A percentile compares a stretch with the other conserved stretches of the same genome.
phyloP scores from a whole-genome alignment of 352 stramenopile species.

The Phytophthora ramorum region DNA sequence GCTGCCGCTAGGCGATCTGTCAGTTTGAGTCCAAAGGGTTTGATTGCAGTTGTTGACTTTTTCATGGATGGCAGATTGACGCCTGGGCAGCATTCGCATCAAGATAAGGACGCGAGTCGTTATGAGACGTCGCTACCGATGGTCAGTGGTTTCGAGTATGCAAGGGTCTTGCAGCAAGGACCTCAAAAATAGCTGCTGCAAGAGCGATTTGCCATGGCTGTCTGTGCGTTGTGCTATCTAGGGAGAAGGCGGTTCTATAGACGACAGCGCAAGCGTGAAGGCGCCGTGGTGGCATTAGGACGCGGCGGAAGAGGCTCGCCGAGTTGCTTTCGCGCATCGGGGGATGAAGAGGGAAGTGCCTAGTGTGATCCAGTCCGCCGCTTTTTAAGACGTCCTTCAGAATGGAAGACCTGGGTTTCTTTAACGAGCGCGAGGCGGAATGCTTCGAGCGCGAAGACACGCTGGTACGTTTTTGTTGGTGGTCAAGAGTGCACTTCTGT shows the following conservation, averaged over 20 bases:
- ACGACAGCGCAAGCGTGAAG: conserved; percentile 4
- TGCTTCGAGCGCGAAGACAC: conserved; percentile 86
- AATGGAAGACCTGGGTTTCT: conserved; percentile 87
- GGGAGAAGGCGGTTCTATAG: conserved; percentile 29
- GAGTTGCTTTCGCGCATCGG: conserved; percentile 28
- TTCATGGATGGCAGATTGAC: no score
- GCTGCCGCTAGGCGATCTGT: background rate
- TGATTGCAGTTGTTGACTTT: background rate
- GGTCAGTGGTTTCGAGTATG: conserved; percentile 33
- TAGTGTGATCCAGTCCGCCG: conserved; percentile 28
- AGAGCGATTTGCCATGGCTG: conserved; percentile 15
- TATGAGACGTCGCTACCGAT: background rate
- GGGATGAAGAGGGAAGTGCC: conserved; percentile 48
- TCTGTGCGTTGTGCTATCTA: conserved; percentile 27
- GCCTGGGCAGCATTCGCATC: background rate
- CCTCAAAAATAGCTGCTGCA: conserved; percentile 36
- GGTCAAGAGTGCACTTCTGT: background rate
- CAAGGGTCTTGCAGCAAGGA: background rate
- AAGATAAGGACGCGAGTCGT: conserved; percentile 22
- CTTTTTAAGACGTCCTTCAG: conserved; percentile 21
- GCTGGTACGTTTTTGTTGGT: conserved; percentile 48
- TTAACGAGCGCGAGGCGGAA: conserved; percentile 85
- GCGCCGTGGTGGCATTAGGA: conserved; percentile 19
- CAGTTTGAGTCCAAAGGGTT: background rate
- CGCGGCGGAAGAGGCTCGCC: conserved; percentile 20